Evolutionary conservation across 2,329 filamentous ascomycete genomes (phyloP).

Genomic region (Plenodomus lindquistii): DNA sequence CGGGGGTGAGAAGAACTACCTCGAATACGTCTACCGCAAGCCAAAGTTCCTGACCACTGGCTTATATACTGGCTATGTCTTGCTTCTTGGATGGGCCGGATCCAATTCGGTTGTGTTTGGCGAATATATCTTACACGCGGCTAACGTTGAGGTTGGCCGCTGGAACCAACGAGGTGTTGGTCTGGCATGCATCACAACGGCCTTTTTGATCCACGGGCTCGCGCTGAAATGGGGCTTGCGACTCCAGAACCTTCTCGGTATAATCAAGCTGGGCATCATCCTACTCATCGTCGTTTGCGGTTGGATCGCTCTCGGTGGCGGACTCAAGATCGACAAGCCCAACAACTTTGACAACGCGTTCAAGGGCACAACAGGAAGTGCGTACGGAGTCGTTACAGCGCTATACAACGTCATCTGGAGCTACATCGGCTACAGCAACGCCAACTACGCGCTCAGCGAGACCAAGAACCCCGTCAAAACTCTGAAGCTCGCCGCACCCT

Average conservation of each 20-base stretch:
- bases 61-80: conserved; percentile 63
- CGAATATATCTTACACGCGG: conserved; percentile 70
- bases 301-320: conserved; percentile 64
- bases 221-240: conserved; percentile 68
- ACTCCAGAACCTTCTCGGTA: conserved; percentile 67
- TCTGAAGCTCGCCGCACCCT: conserved; percentile 66
- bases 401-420: conserved; percentile 74
- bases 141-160: conserved; percentile 62
- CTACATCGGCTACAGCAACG: conserved; percentile 70
- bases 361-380: conserved; percentile 66
- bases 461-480: conserved; percentile 68
- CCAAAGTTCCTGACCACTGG: conserved; percentile 65
- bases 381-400: conserved; percentile 70
- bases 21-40: conserved; percentile 65
- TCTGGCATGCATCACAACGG: conserved; percentile 66
- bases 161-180: conserved; percentile 72
- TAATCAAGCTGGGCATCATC: conserved; percentile 68
- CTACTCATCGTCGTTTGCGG: conserved; percentile 67
- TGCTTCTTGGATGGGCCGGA: conserved; percentile 66
- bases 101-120: conserved; percentile 72
- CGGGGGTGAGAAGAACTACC: conserved; percentile 69
- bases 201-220: conserved; percentile 67
- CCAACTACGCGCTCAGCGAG: conserved; percentile 68
- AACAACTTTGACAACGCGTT: conserved; percentile 68
- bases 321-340: conserved; percentile 63